phyloP scores from a whole-genome alignment of 495 filamentous ascomycete species.

The Poronia punctata region DNA sequence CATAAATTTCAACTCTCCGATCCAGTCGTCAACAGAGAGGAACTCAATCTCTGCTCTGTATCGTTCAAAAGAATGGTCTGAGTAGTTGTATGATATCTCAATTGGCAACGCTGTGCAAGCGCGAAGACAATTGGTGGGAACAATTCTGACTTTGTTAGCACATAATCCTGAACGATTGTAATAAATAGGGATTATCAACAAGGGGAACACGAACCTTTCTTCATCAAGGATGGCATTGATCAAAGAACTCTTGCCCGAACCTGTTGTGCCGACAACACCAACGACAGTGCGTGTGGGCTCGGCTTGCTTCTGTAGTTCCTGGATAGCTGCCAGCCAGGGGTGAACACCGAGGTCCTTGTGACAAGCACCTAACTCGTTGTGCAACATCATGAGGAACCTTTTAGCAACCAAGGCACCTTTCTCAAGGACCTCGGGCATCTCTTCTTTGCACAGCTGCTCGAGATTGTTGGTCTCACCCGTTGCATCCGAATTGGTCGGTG shows the following conservation, averaged over 20 bases:
- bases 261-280: conserved; percentile 53
- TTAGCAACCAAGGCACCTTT: conserved; percentile 20
- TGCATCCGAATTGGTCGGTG: too few relatives aligned
- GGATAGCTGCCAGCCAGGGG: conserved; percentile 40
- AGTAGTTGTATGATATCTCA: conserved; percentile 56
- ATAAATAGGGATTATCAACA: too few relatives aligned
- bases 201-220: conserved; percentile 32
- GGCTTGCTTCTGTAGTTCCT: conserved; percentile 17
- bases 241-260: conserved; percentile 53
- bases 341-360: conserved; percentile 8
- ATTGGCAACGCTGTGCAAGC: conserved; percentile 62
- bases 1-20: conserved; percentile 44
- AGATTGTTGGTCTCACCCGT: conserved; percentile 18
- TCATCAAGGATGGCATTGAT: conserved; percentile 57
- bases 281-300: conserved; percentile 38
- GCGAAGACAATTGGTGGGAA: conserved; percentile 35
- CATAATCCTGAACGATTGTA: background rate
- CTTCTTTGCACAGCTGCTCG: conserved; percentile 10
- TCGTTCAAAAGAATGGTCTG: conserved; percentile 32
- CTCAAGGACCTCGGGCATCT: conserved; percentile 22
- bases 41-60: conserved; percentile 63
- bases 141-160: conserved; percentile 15
- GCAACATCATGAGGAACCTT: conserved; percentile 20
- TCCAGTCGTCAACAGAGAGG: conserved; percentile 50
- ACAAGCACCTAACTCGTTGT: conserved; percentile 1